A percentile compares a stretch with the other conserved stretches of the same genome.
Conservation (phyloP, 2,329 filamentous ascomycete genomes). For the Magnaporthales sp. region DNA sequence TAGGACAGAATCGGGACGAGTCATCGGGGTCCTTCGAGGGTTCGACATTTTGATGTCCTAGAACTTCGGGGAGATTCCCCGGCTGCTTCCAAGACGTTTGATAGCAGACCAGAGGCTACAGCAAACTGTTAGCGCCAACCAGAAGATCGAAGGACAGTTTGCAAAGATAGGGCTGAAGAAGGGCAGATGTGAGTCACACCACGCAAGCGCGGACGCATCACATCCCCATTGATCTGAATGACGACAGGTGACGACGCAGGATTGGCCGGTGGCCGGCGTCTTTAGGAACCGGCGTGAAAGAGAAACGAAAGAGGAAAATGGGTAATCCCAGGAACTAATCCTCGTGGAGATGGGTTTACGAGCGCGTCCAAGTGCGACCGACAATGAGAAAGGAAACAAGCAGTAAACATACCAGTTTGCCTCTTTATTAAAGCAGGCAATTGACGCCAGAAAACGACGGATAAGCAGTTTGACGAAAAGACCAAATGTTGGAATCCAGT, state of each 20-base stretch:
- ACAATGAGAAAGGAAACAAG: not conserved
- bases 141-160: not conserved
- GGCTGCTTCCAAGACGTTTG: not conserved
- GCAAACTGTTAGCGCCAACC: not conserved
- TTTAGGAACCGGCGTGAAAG: not conserved
- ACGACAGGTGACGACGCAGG: not conserved
- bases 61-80: not conserved
- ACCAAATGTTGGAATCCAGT: not conserved
- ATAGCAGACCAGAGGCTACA: not conserved
- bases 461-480: not conserved
- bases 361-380: not conserved
- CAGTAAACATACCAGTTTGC: not conserved
- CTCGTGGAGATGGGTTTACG: not conserved
- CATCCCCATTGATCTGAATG: not conserved
- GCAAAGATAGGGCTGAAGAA: not conserved
- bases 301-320: not conserved
- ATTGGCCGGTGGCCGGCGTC: not conserved
- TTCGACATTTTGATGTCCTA: conserved; percentile 24
- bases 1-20: conserved; percentile 33
- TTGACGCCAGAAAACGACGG: not conserved
- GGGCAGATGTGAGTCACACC: not conserved
- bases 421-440: not conserved
- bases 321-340: not conserved
- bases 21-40: conserved; percentile 31
- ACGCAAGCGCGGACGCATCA: not conserved